Percentiles rank a stretch among this genome's conserved stretches.
Conservation (phyloP, 805 yeast species). For the Myxozyma melibiosi region DNA sequence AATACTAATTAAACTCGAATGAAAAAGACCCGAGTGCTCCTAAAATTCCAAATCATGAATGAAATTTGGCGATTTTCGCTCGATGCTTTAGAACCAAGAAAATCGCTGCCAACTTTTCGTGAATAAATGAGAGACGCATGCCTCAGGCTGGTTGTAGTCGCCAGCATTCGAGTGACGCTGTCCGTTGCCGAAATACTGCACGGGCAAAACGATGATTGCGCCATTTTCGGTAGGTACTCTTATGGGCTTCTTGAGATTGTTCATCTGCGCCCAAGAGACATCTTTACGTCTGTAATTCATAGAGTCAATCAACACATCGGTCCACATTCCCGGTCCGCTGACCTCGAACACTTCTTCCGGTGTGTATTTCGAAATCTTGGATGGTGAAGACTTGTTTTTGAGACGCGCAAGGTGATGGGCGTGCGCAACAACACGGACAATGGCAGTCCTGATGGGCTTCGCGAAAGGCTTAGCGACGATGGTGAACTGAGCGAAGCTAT, state of each 20-base stretch:
- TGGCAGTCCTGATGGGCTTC: slow-evolving; percentile 26
- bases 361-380: slow-evolving; percentile 10
- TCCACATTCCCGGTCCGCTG: slow-evolving; percentile 31
- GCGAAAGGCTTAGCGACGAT: slow-evolving; percentile 31
- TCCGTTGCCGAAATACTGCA: slow-evolving; percentile 29
- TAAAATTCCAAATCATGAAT: not conserved
- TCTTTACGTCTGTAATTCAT: slow-evolving; percentile 20
- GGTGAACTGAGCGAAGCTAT: slow-evolving; percentile 24
- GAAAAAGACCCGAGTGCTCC: no score
- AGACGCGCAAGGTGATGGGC: slow-evolving; percentile 20
- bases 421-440: slow-evolving; percentile 27
- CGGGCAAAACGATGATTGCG: slow-evolving; percentile 20
- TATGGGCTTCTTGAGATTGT: slow-evolving; percentile 8
- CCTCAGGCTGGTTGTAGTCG: slow-evolving; percentile 18
- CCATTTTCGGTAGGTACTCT: slow-evolving; percentile 22
- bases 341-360: slow-evolving; percentile 26
- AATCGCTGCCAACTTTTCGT: slow-evolving; percentile 19
- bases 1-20: not conserved
- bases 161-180: slow-evolving; percentile 32
- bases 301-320: slow-evolving; percentile 28
- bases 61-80: not conserved
- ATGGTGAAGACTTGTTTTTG: slow-evolving; percentile 6
- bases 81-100: slow-evolving; percentile 14
- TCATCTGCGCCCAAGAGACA: slow-evolving; percentile 27
- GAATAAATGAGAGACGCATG: slow-evolving; percentile 27